These are phyloP conservation scores for Paraglomus occultum DNA, from an alignment of 192 early-diverging fungal genomes.

Conservation along the genomic window DNA sequence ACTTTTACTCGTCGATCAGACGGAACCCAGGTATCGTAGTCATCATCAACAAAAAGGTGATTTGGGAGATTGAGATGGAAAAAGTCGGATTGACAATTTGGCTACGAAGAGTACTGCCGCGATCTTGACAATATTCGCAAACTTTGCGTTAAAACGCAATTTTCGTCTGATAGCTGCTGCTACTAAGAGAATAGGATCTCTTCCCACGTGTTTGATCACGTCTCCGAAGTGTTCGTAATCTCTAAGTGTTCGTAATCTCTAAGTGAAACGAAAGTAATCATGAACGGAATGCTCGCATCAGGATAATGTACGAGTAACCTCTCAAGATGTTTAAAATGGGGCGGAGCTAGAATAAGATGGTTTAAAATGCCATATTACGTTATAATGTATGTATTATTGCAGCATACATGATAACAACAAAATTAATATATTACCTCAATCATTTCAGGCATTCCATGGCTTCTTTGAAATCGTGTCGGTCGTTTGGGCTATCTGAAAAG, in stretches of 20 bases:
- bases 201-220: neutral
- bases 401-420: neutral
- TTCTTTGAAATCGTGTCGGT: constrained; percentile 2
- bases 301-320: constrained; percentile 26
- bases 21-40: neutral
- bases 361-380: neutral
- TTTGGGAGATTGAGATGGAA: neutral
- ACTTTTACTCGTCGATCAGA: neutral
- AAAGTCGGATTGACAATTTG: neutral
- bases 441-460: constrained; percentile 18
- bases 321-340: neutral
- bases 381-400: neutral
- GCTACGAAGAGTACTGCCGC: neutral
- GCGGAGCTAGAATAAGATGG: too few species aligned
- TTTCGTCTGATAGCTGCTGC: neutral
- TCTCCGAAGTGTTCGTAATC: constrained; percentile 5
- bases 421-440: constrained; percentile 15
- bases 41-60: neutral
- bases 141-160: neutral
- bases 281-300: neutral
- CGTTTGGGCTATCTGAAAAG: neutral
- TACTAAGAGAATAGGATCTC: constrained; percentile 1
- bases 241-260: too few species aligned
- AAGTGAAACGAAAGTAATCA: neutral
- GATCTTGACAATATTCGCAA: neutral